Evolutionary conservation across 2,329 filamentous ascomycete genomes (phyloP), one percentile per base, ranked within the genome.

Genomic region (Talaromyces sp.): DNA sequence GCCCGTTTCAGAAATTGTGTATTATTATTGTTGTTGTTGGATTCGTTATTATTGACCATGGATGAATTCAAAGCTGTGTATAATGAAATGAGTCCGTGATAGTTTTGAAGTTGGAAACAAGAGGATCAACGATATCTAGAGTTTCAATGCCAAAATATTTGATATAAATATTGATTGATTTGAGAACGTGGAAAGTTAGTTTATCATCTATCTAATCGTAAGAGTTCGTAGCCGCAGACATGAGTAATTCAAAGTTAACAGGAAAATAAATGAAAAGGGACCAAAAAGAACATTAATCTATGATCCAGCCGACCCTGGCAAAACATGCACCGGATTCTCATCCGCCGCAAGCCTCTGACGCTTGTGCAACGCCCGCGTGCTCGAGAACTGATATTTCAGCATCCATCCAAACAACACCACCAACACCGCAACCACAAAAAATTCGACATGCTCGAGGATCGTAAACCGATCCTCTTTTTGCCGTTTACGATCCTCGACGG

Each of bases 381-480:
- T 3, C 53, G 24, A 12, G 27, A 11, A 35, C n/a, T 17, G 26
- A 50, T 51, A 50, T 21, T 51, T 43, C 11, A 56, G 21, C 35
- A 32, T 24, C 58, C 58, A 60, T 6, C 51, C 51, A 46, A 60
- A 48, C 26, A 60, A 12, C 10, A 21, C 4, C 17, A 60, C 43
- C 26, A 60, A 14, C 9, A 59, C 7, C n/a, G 53, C 51, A 51
- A 58, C 48, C 24, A 48, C 6, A 2, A 48, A 38, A 29, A 63
- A 31, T 48, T 24, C 32, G n/a, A 62, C 8, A 26, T 54, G 52
- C 48, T 62, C 53, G 3, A 27, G 3, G 11, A 62, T 7, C 26
- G 56, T 58, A 14, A 63, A 32, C 10, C 41, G 54, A 19, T 59
- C 61, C 19, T 61, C 56, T 7, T 57, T 56, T 14, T 35, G 3